Percentiles rank a stretch among this genome's conserved stretches.
phyloP scores from a whole-genome alignment of 176 grass and related monocot species.

The Pontederia crassipes region DNA sequence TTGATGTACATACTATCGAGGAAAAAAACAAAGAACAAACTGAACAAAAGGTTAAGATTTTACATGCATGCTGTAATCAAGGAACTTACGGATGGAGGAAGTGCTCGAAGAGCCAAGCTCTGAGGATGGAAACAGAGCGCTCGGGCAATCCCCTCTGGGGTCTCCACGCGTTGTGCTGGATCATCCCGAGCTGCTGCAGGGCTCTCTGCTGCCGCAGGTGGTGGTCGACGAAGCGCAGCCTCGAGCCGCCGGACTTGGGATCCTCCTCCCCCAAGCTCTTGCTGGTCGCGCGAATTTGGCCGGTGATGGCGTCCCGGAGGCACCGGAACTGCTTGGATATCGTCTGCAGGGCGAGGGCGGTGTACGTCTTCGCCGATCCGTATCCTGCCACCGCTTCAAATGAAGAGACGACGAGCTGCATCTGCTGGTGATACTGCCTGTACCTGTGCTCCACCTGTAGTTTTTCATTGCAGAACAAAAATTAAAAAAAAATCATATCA shows the following conservation, averaged over 20 bases:
- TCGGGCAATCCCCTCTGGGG: conserved; percentile 88
- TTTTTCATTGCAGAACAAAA: background rate
- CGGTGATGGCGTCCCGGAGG: conserved; percentile 72
- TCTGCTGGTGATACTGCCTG: conserved; percentile 93
- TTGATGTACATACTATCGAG: background rate
- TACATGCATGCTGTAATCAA: background rate
- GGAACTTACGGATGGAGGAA: conserved; percentile 87
- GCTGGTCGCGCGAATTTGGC: conserved; percentile 55
- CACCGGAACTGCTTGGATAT: conserved; percentile 97
- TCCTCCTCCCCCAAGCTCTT: conserved; percentile 74
- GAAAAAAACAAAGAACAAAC: background rate
- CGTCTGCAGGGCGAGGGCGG: conserved; percentile 78
- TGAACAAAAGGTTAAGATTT: background rate
- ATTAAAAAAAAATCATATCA: conserved; percentile 9
- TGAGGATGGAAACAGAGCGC: conserved; percentile 89
- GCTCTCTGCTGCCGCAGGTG: conserved; percentile 91
- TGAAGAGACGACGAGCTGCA: conserved; percentile 60
- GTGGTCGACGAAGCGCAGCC: conserved; percentile 90
- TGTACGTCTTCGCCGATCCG: conserved; percentile 75
- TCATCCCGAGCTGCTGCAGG: conserved; percentile 93
- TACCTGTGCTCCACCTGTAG: conserved; percentile 93
- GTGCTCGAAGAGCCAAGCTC: conserved; percentile 98
- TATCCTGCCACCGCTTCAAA: conserved; percentile 60
- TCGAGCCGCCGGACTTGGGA: conserved; percentile 31
- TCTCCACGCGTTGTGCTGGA: conserved; percentile 91